Percentiles rank a stretch among this genome's conserved stretches.
phyloP scores from a whole-genome alignment of 208 protist genomes.

The Leishmania turanica region DNA sequence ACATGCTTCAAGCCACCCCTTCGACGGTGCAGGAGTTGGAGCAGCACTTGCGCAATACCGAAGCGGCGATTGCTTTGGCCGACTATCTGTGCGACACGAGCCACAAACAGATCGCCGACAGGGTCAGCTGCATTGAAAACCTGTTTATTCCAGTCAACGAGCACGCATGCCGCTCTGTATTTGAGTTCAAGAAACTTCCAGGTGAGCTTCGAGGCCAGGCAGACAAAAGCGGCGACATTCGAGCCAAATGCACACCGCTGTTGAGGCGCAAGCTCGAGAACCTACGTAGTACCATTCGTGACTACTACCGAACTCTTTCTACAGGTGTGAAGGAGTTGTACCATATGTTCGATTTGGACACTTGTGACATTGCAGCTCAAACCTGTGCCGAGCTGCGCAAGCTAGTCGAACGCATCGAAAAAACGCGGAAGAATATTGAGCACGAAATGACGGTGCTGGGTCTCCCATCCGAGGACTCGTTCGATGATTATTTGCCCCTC shows the following conservation, averaged over 20 bases:
- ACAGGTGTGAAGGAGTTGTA: conserved; percentile 82
- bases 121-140: conserved; percentile 71
- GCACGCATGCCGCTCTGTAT: conserved; percentile 50
- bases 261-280: conserved; percentile 54
- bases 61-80: conserved; percentile 44
- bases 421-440: conserved; percentile 54
- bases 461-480: conserved; percentile 42
- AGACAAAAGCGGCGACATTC: conserved; percentile 37
- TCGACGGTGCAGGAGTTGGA: conserved; percentile 79
- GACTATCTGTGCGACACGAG: conserved; percentile 43
- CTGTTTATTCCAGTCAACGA: conserved; percentile 60
- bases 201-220: conserved; percentile 33
- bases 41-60: conserved; percentile 41
- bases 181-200: conserved; percentile 75
- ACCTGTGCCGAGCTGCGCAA: conserved; percentile 80
- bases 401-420: conserved; percentile 57
- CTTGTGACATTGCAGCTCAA: conserved; percentile 86
- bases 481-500: conserved; percentile 67
- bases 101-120: conserved; percentile 51
- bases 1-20: conserved; percentile 47
- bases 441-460: conserved; percentile 61
- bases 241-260: conserved; percentile 47
- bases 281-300: conserved; percentile 46
- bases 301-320: conserved; percentile 64
- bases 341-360: conserved; percentile 84